A percentile compares a stretch with the other conserved stretches of the same genome.
phyloP scores from a whole-genome alignment of 192 early-diverging fungal species.

The Anaeromyces robustus region DNA sequence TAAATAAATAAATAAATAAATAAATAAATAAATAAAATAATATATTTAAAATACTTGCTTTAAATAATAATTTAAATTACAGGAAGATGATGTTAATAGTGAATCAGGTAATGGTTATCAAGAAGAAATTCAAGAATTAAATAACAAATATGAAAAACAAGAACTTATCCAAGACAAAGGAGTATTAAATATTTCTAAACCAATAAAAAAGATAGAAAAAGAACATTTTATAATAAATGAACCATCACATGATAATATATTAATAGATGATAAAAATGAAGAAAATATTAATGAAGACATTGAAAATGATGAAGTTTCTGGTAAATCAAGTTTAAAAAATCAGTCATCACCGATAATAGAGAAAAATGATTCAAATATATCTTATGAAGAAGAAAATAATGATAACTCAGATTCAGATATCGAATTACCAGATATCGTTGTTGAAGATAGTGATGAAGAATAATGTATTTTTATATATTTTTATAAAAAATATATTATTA shows the following conservation, averaged over 20 bases:
- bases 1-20: no score
- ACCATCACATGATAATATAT: neutral
- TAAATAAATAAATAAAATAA: no score
- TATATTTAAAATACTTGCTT: no score
- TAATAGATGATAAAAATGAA: neutral
- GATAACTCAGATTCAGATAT: neutral
- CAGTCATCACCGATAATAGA: no score
- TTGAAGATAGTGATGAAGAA: neutral
- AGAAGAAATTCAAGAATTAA: no score
- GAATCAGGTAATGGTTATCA: no score
- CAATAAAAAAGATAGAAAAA: neutral
- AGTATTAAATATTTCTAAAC: no score
- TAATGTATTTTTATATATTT: neutral
- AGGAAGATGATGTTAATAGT: no score
- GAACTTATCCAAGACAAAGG: no score
- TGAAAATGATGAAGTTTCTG: neutral
- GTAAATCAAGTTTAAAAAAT: neutral
- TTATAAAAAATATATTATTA: no score
- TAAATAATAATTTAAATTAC: no score
- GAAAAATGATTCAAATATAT: neutral
- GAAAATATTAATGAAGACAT: neutral
- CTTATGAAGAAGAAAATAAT: neutral
- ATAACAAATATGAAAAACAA: no score
- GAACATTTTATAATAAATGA: neutral
- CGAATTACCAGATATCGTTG: neutral